Percentiles rank a stretch among this genome's conserved stretches.
Conservation (phyloP, 2,329 filamentous ascomycete species). For the Neodidymelliopsis sp. region DNA sequence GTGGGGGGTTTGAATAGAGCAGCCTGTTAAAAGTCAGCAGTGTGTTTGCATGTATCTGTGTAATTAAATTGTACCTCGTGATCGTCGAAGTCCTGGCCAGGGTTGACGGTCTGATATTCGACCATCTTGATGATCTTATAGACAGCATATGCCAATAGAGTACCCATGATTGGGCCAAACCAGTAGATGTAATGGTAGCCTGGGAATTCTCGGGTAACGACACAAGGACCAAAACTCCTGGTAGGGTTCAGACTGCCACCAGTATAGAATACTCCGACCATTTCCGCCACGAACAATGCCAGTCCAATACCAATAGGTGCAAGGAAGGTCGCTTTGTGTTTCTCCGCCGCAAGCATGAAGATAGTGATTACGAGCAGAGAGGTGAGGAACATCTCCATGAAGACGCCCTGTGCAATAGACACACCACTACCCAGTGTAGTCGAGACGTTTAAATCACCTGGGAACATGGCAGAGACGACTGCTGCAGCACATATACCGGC, state of each 20-base stretch:
- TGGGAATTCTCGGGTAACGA: constrained; percentile 48
- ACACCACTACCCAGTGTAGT: constrained; percentile 46
- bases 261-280: constrained; percentile 57
- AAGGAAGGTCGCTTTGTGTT: constrained; percentile 75
- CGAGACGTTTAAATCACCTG: constrained; percentile 43
- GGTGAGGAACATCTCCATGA: constrained; percentile 52
- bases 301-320: constrained; percentile 77
- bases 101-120: constrained; percentile 54
- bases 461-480: constrained; percentile 47
- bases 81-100: constrained; percentile 50
- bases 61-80: constrained; percentile 31
- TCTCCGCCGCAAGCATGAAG: constrained; percentile 73
- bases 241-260: constrained; percentile 54
- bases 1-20: constrained; percentile 41
- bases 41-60: neutral
- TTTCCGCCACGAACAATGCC: constrained; percentile 69
- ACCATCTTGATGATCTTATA: constrained; percentile 52
- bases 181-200: constrained; percentile 55
- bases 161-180: constrained; percentile 48
- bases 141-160: constrained; percentile 47
- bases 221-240: constrained; percentile 51
- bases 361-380: constrained; percentile 52
- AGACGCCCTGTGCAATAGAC: constrained; percentile 44
- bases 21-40: constrained; percentile 21
- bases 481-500: constrained; percentile 47